Conservation (phyloP, 495 filamentous ascomycete species). For the Neurospora sp. region DNA sequence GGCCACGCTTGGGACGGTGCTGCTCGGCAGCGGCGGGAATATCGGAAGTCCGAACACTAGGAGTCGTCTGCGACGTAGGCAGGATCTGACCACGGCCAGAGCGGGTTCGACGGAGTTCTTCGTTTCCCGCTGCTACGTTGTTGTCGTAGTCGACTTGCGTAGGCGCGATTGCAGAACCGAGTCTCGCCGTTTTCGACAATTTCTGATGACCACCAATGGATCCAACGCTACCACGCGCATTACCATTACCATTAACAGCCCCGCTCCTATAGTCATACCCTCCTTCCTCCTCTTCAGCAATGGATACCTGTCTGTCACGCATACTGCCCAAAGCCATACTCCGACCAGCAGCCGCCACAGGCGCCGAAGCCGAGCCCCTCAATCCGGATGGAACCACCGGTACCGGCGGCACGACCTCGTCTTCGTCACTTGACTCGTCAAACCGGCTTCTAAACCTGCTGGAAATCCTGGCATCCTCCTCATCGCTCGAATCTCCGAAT, state of each 20-base stretch:
- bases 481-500: constrained; percentile 61
- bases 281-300: not conserved
- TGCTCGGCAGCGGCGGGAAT: not conserved
- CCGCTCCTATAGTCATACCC: not conserved
- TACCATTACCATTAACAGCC: not conserved
- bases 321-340: not conserved
- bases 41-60: not conserved
- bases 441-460: constrained; percentile 57
- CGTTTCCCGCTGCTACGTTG: not conserved
- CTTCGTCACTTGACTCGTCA: constrained; percentile 74
- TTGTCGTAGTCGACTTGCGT: not conserved
- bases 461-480: constrained; percentile 45
- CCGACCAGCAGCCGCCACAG: not conserved
- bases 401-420: constrained; percentile 25
- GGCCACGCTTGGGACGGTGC: constrained; percentile 19
- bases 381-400: not conserved
- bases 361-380: not conserved
- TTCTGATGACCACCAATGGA: not conserved
- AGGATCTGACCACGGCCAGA: constrained; percentile 27
- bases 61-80: constrained; percentile 14
- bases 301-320: not conserved
- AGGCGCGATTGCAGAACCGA: not conserved
- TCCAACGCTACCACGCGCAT: not conserved
- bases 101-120: constrained; percentile 18
- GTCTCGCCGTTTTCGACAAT: not conserved